phyloP scores from a whole-genome alignment of 257 asterid genomes.

The Solanum corneliomulleri region DNA sequence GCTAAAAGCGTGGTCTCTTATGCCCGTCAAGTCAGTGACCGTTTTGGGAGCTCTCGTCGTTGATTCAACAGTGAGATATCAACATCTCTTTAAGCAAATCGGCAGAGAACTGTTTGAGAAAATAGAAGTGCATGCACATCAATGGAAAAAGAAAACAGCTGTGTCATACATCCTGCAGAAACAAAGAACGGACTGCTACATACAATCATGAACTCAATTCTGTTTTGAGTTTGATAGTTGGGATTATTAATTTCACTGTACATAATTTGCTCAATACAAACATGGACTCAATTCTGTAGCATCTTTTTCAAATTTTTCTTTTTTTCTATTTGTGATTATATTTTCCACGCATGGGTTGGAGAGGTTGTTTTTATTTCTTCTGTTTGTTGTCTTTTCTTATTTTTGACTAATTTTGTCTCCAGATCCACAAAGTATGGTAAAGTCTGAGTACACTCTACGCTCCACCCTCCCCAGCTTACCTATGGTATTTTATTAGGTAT shows the following conservation, averaged over 20 bases:
- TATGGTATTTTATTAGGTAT: neutral
- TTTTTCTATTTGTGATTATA: neutral
- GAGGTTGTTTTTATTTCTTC: neutral
- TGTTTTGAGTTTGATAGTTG: neutral
- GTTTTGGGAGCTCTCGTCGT: slow-evolving; percentile 29
- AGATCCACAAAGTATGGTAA: neutral
- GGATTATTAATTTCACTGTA: neutral
- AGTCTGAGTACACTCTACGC: neutral
- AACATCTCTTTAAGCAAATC: neutral
- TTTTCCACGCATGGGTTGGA: too few species aligned
- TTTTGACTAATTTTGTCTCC: neutral
- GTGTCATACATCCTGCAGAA: neutral
- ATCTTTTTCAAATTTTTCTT: neutral
- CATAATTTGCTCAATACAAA: neutral
- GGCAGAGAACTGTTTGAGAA: neutral
- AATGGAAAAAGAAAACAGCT: neutral
- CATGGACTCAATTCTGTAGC: neutral
- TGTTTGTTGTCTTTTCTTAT: neutral
- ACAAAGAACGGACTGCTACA: neutral
- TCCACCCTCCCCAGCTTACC: neutral
- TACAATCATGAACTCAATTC: neutral
- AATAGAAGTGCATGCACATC: neutral
- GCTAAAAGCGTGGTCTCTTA: slow-evolving; percentile 59
- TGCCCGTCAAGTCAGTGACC: slow-evolving; percentile 66
- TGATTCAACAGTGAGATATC: neutral